Base-by-base conservation (phyloP, 2,329 filamentous ascomycete genomes). In the Acephala macrosclerotiorum region DNA sequence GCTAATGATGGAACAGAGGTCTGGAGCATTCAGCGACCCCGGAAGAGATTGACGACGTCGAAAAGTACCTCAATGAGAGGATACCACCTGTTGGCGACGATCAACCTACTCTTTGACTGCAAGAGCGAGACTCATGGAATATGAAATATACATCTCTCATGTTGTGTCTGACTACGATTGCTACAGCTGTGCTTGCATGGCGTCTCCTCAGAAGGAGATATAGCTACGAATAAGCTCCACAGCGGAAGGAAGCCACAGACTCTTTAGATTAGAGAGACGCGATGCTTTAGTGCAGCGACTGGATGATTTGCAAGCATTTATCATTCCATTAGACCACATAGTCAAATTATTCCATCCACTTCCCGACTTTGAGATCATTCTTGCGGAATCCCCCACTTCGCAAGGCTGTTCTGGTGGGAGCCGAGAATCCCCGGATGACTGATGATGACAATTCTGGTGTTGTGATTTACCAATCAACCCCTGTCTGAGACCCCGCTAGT, bases 41-140 rank as follows among this genome's bases (percentile, higher is more conserved):
- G 5, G 82, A 91, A 68, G 95, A 97, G 80, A 87, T 97, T 62
- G 87, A 96, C 68, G 91, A 97, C 72, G 82, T 97, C 20, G 93
- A 96, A 79, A 77, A 73, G 0, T 89, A 87, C 68, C 69, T 89
- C 60, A 77, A 72, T 38, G 75, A 79, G 63, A 79, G 78, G 53
- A 78, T 89, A 60, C 83, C 85, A 5, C 74, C 80, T 0, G 68
- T 79, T 60, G 80, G 72, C 25, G 77, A 80, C 25, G 78, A 53
- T 6, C 49, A 79, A 35, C 36, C 65, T 33, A 51, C 47, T 20
- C 61, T 66, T 20, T 66, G 65, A 66, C 65, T 64, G 16, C 36
- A 60, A 18, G 61, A 22, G 5, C 56, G 12, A 20, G 22, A 26
- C 18, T 26, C 38, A 8, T 49, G 40, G 26, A 40, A 26, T 22